Evolutionary conservation across 2,329 filamentous ascomycete genomes (phyloP).

Genomic region (Chaetomium sp.): DNA sequence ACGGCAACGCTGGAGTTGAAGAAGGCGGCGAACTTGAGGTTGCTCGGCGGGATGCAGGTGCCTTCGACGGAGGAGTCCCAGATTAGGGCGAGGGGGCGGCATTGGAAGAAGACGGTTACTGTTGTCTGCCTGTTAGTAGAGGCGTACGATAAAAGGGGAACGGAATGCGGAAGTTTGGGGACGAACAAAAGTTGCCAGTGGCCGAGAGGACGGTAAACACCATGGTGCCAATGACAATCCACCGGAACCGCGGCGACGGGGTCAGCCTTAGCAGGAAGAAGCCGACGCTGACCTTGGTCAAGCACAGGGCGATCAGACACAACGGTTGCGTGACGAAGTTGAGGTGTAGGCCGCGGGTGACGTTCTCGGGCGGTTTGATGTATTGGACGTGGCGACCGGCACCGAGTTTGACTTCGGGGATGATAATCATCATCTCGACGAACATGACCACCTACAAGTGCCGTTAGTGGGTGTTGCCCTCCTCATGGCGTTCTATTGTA

Average conservation of each 20-base stretch:
- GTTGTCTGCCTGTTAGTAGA: too few relatives aligned
- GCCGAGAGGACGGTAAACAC: constrained; percentile 25
- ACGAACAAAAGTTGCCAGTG: constrained; percentile 22
- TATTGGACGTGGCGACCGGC: constrained; percentile 26
- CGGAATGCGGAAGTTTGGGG: too few relatives aligned
- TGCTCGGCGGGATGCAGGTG: constrained; percentile 20
- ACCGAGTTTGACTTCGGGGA: constrained; percentile 24
- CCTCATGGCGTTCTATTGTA: too few relatives aligned
- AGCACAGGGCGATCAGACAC: constrained; percentile 24
- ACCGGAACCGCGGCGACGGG: constrained; percentile 16
- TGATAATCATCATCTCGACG: constrained; percentile 26
- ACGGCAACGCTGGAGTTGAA: constrained; percentile 26
- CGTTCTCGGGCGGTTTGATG: constrained; percentile 22
- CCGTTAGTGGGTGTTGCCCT: background rate
- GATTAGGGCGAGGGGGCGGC: constrained; percentile 20
- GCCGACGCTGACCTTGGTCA: constrained; percentile 28
- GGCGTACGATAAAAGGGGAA: too few relatives aligned
- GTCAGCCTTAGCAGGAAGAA: constrained; percentile 26
- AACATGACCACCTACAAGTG: constrained; percentile 18
- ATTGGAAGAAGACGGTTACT: constrained; percentile 27
- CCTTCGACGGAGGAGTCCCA: constrained; percentile 22
- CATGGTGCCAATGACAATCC: constrained; percentile 22
- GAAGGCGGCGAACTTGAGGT: constrained; percentile 26
- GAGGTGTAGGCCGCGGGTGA: constrained; percentile 23
- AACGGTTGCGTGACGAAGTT: constrained; percentile 30